Conservation (phyloP, 164 flowering plant species). For the Berberis vulgaris region DNA sequence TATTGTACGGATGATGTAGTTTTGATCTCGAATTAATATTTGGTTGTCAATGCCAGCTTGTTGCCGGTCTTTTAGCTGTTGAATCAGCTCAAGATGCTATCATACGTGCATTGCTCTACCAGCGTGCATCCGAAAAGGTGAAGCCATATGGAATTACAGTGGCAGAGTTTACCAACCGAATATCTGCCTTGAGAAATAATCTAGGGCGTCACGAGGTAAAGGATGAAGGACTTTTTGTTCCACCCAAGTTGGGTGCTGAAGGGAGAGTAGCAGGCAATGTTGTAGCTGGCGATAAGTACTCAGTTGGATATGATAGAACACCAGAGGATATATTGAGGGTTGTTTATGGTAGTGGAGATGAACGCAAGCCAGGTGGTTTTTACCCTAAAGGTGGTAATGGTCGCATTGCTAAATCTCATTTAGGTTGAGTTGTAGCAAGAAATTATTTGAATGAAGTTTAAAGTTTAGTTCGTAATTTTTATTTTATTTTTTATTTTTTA, state of each 20-base stretch:
- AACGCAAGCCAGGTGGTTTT: conserved; percentile 21
- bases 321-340: conserved; percentile 23
- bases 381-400: conserved; percentile 24
- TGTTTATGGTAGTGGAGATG: conserved; percentile 16
- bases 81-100: conserved; percentile 92
- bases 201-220: conserved; percentile 42
- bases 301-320: conserved; percentile 22
- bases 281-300: conserved; percentile 43
- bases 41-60: conserved; percentile 25
- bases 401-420: conserved; percentile 13
- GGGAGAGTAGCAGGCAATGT: conserved; percentile 37
- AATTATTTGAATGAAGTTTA: no score
- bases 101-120: conserved; percentile 46
- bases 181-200: conserved; percentile 51
- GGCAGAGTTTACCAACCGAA: conserved; percentile 49
- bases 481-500: no score
- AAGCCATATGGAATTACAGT: conserved; percentile 53
- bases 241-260: conserved; percentile 34
- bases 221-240: conserved; percentile 65
- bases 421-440: background rate
- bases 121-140: conserved; percentile 24
- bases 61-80: conserved; percentile 67
- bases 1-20: background rate
- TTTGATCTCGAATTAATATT: background rate
- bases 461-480: no score